Evolutionary conservation across 139 green algal genomes (phyloP).

Genomic region (Zygnema cylindricum): DNA sequence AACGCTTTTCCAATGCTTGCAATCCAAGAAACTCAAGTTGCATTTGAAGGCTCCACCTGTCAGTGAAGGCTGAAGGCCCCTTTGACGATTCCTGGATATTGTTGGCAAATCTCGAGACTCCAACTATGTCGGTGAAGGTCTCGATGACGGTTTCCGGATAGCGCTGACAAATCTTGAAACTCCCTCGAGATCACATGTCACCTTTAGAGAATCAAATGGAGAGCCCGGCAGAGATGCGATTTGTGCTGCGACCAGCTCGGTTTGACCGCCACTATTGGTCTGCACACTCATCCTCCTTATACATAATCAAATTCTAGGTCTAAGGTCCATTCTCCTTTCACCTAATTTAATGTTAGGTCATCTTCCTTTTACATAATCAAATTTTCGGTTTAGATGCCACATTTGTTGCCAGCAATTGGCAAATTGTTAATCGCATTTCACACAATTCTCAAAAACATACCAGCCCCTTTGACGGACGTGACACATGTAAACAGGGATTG

Average conservation of each 20-base stretch:
- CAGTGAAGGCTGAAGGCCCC: too few species aligned
- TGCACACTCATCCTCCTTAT: not conserved
- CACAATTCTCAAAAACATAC: too few species aligned
- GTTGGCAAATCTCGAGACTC: too few species aligned
- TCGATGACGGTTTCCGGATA: not conserved
- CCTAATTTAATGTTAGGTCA: not conserved
- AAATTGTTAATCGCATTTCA: too few species aligned
- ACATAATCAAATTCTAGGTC: not conserved
- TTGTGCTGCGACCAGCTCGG: not conserved
- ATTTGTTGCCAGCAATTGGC: too few species aligned
- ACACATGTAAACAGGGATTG: too few species aligned
- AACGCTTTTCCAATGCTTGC: too few species aligned
- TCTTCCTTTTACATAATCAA: not conserved
- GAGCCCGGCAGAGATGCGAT: not conserved
- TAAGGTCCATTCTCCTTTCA: not conserved
- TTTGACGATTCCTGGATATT: too few species aligned
- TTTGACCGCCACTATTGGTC: conserved; percentile 16
- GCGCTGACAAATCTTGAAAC: conserved; percentile 22
- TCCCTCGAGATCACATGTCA: conserved; percentile 2
- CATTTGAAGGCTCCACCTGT: too few species aligned
- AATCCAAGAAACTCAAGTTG: too few species aligned
- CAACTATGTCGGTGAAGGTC: too few species aligned
- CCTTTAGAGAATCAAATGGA: not conserved
- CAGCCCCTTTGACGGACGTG: too few species aligned
- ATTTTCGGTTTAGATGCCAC: conserved; percentile 10